Percentiles rank a stretch among this genome's conserved stretches.
Evolutionary conservation across 805 yeast genomes (phyloP).

Genomic region (Scheffersomyces stipitis): DNA sequence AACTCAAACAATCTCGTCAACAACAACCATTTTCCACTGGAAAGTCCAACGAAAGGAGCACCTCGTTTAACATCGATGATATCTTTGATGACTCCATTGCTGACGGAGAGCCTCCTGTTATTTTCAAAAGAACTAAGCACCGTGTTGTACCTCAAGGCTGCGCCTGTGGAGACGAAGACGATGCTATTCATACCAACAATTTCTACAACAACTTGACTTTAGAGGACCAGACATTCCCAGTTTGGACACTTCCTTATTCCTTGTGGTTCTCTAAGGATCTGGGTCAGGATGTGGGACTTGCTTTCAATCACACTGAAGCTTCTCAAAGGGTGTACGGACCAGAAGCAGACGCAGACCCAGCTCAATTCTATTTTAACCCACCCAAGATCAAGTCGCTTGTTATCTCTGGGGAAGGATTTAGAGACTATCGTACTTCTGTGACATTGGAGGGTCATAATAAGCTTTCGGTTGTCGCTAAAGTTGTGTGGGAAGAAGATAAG

Average conservation of each 20-base stretch:
- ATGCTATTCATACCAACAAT: slow-evolving; percentile 71
- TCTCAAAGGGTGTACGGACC: slow-evolving; percentile 70
- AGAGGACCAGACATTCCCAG: slow-evolving; percentile 64
- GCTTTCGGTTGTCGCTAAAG: slow-evolving; percentile 28
- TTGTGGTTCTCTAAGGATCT: slow-evolving; percentile 60
- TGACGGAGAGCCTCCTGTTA: slow-evolving; percentile 41
- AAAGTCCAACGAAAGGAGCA: too few species aligned
- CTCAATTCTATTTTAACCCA: slow-evolving; percentile 66
- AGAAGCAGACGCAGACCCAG: slow-evolving; percentile 51
- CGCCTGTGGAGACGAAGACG: slow-evolving; percentile 14
- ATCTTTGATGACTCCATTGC: slow-evolving; percentile 45
- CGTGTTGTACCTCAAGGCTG: slow-evolving; percentile 37
- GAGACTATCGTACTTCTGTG: slow-evolving; percentile 15
- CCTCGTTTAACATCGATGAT: slow-evolving; percentile 21
- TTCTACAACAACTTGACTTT: slow-evolving; percentile 73
- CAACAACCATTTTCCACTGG: too few species aligned
- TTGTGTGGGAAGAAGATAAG: slow-evolving; percentile 11
- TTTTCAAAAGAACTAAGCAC: slow-evolving; percentile 38
- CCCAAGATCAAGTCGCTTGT: slow-evolving; percentile 63
- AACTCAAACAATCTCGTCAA: too few species aligned
- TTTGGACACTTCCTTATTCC: slow-evolving; percentile 83
- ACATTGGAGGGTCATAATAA: slow-evolving; percentile 27
- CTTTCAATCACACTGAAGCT: slow-evolving; percentile 60
- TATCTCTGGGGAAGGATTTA: slow-evolving; percentile 30
- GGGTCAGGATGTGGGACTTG: slow-evolving; percentile 56